Conservation (phyloP, 176 grass and related monocot species). For the Triticum timopheevii region DNA sequence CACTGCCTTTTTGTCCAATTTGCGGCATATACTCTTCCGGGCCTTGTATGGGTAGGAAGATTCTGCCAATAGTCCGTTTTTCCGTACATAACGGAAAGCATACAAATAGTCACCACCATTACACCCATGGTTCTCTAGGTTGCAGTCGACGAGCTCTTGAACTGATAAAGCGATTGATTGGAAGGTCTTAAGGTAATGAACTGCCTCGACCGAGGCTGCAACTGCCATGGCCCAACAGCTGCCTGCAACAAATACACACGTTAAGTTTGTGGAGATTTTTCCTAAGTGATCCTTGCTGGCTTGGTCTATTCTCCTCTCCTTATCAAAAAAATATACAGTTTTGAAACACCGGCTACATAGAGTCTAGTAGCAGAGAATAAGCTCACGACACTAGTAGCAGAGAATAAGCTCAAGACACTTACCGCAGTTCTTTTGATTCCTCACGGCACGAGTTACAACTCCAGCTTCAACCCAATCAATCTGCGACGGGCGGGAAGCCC, state of each 20-base stretch:
- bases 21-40: background rate
- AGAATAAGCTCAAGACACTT: background rate
- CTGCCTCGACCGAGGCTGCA: background rate
- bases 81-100: background rate
- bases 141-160: background rate
- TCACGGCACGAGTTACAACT: background rate
- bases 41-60: background rate
- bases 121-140: background rate
- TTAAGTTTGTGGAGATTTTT: background rate
- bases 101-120: background rate
- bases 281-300: too few species aligned
- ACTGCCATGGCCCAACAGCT: background rate
- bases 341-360: too few species aligned
- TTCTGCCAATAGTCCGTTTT: background rate
- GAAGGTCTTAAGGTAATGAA: background rate
- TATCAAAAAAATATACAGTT: too few species aligned
- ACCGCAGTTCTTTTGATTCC: background rate
- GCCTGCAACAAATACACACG: background rate
- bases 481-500: background rate
- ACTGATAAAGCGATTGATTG: background rate
- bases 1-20: background rate
- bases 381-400: background rate
- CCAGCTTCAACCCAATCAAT: background rate
- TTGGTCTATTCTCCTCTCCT: too few species aligned
- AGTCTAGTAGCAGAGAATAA: too few species aligned